phyloP scores from a whole-genome alignment of 306 rosid species.

The Betula pendula region DNA sequence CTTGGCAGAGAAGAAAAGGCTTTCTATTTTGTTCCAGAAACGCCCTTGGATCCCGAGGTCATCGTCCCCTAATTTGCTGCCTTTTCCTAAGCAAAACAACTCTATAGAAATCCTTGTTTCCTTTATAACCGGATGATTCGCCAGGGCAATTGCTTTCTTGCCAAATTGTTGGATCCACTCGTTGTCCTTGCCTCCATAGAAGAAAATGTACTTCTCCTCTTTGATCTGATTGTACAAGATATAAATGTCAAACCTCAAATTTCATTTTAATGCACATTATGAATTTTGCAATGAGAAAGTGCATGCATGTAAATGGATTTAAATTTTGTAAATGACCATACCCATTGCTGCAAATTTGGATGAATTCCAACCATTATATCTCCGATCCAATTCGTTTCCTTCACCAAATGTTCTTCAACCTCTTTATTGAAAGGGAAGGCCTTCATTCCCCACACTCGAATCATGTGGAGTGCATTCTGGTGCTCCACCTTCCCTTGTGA shows the following conservation, averaged over 20 bases:
- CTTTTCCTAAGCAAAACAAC: conserved; percentile 46
- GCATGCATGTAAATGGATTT: neutral
- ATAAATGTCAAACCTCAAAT: neutral
- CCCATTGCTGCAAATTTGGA: conserved; percentile 29
- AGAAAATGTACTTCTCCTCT: conserved; percentile 49
- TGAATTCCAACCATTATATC: neutral
- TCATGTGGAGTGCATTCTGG: conserved; percentile 49
- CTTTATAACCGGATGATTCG: conserved; percentile 40
- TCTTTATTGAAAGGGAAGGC: conserved; percentile 43
- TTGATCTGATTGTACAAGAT: conserved; percentile 33
- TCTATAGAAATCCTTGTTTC: conserved; percentile 44
- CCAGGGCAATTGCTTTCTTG: conserved; percentile 31
- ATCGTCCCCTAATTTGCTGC: neutral
- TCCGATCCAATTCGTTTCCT: conserved; percentile 10
- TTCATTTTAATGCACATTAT: neutral
- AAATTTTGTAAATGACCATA: conserved; percentile 21
- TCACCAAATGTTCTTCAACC: neutral
- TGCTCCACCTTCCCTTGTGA: conserved; percentile 54
- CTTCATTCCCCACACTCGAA: conserved; percentile 46
- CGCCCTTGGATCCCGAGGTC: neutral
- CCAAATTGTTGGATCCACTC: conserved; percentile 56
- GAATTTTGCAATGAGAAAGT: neutral
- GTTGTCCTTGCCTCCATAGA: conserved; percentile 58
- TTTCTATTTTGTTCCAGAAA: conserved; percentile 34
- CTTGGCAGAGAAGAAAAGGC: conserved; percentile 50